Conservation (phyloP, 1,284 basidiomycete genomes). For the Pseudozyma hubeiensis region DNA sequence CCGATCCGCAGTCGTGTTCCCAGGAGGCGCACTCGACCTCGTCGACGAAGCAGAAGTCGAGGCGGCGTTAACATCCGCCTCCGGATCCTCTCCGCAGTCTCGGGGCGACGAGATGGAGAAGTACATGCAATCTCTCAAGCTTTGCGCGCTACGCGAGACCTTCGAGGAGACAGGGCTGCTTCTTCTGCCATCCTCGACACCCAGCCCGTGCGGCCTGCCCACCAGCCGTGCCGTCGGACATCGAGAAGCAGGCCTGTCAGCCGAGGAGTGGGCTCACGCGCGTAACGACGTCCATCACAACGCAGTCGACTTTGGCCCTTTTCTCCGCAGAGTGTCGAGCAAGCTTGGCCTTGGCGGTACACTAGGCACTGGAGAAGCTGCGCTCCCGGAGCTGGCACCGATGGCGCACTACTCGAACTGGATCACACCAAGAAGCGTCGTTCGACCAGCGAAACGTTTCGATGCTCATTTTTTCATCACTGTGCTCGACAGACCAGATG, state of each 20-base stretch:
- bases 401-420: conserved; percentile 60
- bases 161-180: conserved; percentile 64
- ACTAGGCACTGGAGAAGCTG: conserved; percentile 8
- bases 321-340: conserved; percentile 44
- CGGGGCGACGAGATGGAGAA: conserved; percentile 14
- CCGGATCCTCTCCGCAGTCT: not conserved
- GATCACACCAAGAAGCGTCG: conserved; percentile 60
- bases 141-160: conserved; percentile 61
- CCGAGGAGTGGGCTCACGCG: conserved; percentile 52
- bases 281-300: conserved; percentile 61
- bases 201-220: conserved; percentile 27
- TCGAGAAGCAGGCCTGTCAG: conserved; percentile 52
- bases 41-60: conserved; percentile 50
- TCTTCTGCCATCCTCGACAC: conserved; percentile 41
- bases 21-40: conserved; percentile 59
- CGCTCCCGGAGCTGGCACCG: conserved; percentile 39
- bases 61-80: conserved; percentile 10
- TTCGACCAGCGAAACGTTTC: conserved; percentile 62
- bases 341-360: conserved; percentile 21
- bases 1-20: conserved; percentile 63
- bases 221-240: conserved; percentile 56
- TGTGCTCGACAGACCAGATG: conserved; percentile 49
- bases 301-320: conserved; percentile 52
- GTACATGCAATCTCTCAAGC: conserved; percentile 52
- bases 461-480: conserved; percentile 65